Percentiles rank a stretch among this genome's conserved stretches.
These are phyloP conservation scores for Aureobasidium sp. DNA, from an alignment of 2,329 filamentous ascomycete genomes.

Conservation along the genomic window DNA sequence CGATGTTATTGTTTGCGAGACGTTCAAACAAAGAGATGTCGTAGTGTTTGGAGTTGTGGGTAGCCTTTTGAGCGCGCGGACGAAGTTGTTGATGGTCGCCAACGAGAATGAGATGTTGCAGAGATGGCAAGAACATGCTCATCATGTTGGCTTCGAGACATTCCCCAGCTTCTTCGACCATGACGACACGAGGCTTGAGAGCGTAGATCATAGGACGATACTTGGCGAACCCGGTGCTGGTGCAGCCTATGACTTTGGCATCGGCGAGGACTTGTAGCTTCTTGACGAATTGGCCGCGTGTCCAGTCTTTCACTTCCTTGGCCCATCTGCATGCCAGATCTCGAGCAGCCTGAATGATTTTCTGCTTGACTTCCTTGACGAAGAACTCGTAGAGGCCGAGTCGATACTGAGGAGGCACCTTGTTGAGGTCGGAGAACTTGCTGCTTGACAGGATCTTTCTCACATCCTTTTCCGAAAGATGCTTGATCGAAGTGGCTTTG, in stretches of 20 bases:
- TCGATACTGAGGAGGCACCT: slow-evolving; percentile 49
- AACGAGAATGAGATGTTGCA: slow-evolving; percentile 61
- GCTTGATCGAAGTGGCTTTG: not conserved
- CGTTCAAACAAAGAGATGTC: slow-evolving; percentile 75
- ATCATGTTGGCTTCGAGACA: slow-evolving; percentile 59
- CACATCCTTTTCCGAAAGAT: not conserved
- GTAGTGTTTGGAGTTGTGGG: slow-evolving; percentile 55
- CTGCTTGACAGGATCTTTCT: slow-evolving; percentile 1
- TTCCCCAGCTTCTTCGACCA: slow-evolving; percentile 78
- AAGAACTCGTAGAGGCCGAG: slow-evolving; percentile 62
- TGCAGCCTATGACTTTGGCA: slow-evolving; percentile 58
- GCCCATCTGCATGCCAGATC: slow-evolving; percentile 46
- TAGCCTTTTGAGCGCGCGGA: slow-evolving; percentile 60
- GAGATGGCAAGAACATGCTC: slow-evolving; percentile 52
- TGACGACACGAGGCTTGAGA: slow-evolving; percentile 58
- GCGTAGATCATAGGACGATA: slow-evolving; percentile 64
- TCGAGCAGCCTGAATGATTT: slow-evolving; percentile 43
- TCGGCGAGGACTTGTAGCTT: slow-evolving; percentile 56
- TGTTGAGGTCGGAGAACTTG: slow-evolving; percentile 49
- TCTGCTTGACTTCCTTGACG: slow-evolving; percentile 47
- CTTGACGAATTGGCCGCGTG: slow-evolving; percentile 52
- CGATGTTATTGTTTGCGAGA: slow-evolving; percentile 58
- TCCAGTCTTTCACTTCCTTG: slow-evolving; percentile 45
- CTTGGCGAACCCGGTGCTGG: slow-evolving; percentile 74
- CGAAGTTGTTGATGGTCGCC: slow-evolving; percentile 77